A percentile compares a stretch with the other conserved stretches of the same genome.
Evolutionary conservation across 768 basidiomycete species (phyloP).

Genomic region (Amanita muscaria): DNA sequence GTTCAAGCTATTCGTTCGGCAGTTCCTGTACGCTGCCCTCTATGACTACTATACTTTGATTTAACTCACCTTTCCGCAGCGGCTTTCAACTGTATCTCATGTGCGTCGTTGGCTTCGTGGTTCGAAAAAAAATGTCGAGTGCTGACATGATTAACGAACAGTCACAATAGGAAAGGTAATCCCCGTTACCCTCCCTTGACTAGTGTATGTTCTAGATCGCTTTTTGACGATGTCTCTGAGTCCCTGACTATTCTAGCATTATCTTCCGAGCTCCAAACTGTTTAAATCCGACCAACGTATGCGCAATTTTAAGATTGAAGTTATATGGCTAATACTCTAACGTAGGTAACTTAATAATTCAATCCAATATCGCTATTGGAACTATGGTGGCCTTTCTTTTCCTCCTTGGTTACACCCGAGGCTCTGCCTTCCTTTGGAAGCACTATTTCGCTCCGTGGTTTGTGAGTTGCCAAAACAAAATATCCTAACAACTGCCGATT

Average conservation of each 20-base stretch:
- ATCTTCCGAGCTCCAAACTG: conserved; percentile 31
- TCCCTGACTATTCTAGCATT: conserved; percentile 27
- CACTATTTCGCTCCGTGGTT: conserved; percentile 45
- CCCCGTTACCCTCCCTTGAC: conserved; percentile 35
- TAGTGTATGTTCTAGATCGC: conserved; percentile 24
- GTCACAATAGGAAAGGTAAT: conserved; percentile 39
- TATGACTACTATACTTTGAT: neutral
- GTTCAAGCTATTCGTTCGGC: conserved; percentile 38
- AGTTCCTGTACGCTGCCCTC: conserved; percentile 36
- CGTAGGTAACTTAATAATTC: conserved; percentile 27
- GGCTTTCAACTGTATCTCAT: conserved; percentile 39
- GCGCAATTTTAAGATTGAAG: conserved; percentile 5
- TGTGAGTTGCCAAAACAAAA: too few species aligned
- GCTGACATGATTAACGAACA: too few species aligned
- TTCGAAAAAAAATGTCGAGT: too few species aligned
- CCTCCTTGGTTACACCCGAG: conserved; percentile 20
- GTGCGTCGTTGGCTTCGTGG: too few species aligned
- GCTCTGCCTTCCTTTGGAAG: conserved; percentile 26
- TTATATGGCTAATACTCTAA: neutral
- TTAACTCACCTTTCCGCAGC: conserved; percentile 16
- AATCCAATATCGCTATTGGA: conserved; percentile 34
- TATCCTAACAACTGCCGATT: too few species aligned
- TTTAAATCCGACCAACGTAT: conserved; percentile 39
- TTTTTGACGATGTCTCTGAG: neutral
- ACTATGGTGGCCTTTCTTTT: conserved; percentile 29